A percentile compares a stretch with the other conserved stretches of the same genome.
Evolutionary conservation across 2,329 filamentous ascomycete species (phyloP).

Genomic region (Triangularia setosa): DNA sequence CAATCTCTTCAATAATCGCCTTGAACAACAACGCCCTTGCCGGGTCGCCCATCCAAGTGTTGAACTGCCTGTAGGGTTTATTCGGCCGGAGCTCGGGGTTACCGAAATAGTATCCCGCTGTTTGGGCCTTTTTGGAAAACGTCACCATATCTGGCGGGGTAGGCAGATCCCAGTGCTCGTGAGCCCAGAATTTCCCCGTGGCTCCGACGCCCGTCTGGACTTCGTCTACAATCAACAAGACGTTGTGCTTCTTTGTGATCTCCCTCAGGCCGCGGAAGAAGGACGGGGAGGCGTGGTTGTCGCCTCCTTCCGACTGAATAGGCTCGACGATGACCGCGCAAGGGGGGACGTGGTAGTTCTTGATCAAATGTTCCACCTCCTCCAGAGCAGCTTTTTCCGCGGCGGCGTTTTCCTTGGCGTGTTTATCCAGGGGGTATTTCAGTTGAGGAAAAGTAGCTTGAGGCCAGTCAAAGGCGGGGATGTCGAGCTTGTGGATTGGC

Average conservation of each 20-base stretch:
- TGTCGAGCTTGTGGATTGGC: conserved; percentile 91
- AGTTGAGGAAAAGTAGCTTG: conserved; percentile 80
- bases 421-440: conserved; percentile 81
- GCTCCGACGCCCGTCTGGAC: conserved; percentile 91
- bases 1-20: conserved; percentile 77
- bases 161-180: conserved; percentile 85
- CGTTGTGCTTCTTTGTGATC: conserved; percentile 70
- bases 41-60: conserved; percentile 96
- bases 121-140: conserved; percentile 93
- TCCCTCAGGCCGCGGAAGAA: conserved; percentile 85
- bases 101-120: conserved; percentile 87
- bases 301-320: conserved; percentile 88
- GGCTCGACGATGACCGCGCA: conserved; percentile 84
- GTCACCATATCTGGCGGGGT: conserved; percentile 88
- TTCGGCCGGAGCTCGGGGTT: conserved; percentile 78
- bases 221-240: conserved; percentile 89
- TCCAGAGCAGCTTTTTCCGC: conserved; percentile 78
- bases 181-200: conserved; percentile 93
- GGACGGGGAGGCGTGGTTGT: conserved; percentile 84
- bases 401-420: conserved; percentile 73
- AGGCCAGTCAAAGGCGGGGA: conserved; percentile 93
- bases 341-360: conserved; percentile 72
- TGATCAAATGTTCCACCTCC: conserved; percentile 79
- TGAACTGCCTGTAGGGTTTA: conserved; percentile 94
- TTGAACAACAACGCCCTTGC: conserved; percentile 80